Percentiles rank a stretch among this genome's conserved stretches.
Evolutionary conservation across 1,284 basidiomycete species (phyloP).

Genomic region (Marasmius oreades): DNA sequence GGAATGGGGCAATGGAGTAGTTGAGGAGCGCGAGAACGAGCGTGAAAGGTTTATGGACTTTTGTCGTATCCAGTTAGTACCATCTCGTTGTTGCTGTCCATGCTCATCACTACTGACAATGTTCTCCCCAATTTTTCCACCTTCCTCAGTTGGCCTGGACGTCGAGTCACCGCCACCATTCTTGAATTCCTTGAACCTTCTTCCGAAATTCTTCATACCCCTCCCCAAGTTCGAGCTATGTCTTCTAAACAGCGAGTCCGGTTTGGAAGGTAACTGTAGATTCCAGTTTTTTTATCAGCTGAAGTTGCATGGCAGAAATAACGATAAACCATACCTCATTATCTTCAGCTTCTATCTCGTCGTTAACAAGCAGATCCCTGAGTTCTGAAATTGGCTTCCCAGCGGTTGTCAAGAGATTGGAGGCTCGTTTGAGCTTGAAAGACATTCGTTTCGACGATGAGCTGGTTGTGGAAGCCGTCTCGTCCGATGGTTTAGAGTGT

Average conservation of each 20-base stretch:
- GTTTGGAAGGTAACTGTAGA: background rate
- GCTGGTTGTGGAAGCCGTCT: no score
- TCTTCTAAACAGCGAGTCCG: background rate
- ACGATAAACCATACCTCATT: background rate
- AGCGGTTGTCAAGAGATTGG: background rate
- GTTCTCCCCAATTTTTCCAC: background rate
- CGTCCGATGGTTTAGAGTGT: no score
- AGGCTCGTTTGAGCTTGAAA: conserved; percentile 1
- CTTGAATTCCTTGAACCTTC: background rate
- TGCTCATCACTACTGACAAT: background rate
- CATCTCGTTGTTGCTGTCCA: background rate
- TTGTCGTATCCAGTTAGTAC: background rate
- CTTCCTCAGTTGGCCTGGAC: background rate
- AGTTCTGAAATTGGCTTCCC: conserved; percentile 3
- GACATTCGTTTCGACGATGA: background rate
- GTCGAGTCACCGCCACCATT: background rate
- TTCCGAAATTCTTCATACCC: conserved; percentile 3
- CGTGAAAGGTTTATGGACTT: background rate
- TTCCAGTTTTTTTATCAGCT: no score
- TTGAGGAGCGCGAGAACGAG: background rate
- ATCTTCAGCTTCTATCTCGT: background rate
- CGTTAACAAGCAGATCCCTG: background rate
- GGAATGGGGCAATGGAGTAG: background rate
- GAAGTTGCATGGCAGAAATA: background rate
- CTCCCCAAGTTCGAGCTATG: conserved; percentile 5